These are phyloP conservation scores for Chlamydomonas reinhardtii DNA, from an alignment of 163 green algal genomes.

Conservation along the genomic window DNA sequence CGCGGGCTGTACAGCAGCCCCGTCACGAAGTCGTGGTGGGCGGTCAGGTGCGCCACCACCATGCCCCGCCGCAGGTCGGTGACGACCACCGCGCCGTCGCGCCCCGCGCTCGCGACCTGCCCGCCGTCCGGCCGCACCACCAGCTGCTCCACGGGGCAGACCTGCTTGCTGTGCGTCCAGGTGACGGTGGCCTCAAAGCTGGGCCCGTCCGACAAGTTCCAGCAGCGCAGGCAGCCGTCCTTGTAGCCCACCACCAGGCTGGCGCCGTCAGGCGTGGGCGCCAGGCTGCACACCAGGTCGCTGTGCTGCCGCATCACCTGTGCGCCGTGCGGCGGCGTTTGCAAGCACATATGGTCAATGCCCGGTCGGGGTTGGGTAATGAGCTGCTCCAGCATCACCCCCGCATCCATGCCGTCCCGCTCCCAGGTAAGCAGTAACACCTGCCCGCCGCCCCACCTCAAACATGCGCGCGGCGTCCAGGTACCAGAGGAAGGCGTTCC, in stretches of 20 bases:
- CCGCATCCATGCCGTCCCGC: no score
- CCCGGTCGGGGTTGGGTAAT: no score
- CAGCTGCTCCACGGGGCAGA: constrained; percentile 26
- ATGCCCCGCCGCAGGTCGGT: constrained; percentile 30
- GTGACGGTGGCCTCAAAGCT: constrained; percentile 18
- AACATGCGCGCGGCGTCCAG: constrained; percentile 43
- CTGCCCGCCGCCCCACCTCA: constrained; percentile 12
- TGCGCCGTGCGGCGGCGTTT: neutral
- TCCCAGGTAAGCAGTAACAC: no score
- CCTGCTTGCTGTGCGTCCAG: constrained; percentile 44
- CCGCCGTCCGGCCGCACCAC: constrained; percentile 24
- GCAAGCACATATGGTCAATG: no score
- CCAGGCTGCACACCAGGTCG: constrained; percentile 40
- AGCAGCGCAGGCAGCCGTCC: constrained; percentile 43
- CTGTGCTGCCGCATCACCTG: constrained; percentile 48
- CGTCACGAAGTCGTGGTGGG: constrained; percentile 40
- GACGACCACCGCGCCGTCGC: constrained; percentile 26
- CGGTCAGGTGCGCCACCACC: constrained; percentile 11
- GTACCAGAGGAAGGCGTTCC: constrained; percentile 59
- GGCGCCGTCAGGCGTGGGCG: neutral
- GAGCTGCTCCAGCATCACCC: no score
- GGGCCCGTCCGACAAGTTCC: constrained; percentile 19
- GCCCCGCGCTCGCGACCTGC: constrained; percentile 26
- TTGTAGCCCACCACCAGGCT: constrained; percentile 40
- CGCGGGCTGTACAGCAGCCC: constrained; percentile 40